These are phyloP conservation scores for Pichia cabralensis DNA, from an alignment of 805 yeast genomes.

Conservation along the genomic window DNA sequence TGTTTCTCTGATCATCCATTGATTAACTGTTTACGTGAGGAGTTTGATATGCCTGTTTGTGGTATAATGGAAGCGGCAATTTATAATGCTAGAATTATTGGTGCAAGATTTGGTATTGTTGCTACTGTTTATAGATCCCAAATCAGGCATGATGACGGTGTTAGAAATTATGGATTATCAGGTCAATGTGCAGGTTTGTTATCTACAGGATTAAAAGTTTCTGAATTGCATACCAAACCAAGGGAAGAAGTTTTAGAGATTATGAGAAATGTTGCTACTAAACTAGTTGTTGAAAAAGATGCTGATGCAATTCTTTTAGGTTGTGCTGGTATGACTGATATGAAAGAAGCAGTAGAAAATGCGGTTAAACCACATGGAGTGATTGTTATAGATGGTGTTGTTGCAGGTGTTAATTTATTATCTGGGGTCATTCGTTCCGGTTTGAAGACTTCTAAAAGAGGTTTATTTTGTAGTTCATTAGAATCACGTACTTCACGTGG, in stretches of 20 bases:
- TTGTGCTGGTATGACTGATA: conserved; percentile 78
- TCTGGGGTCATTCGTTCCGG: conserved; percentile 29
- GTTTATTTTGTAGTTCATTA: conserved; percentile 15
- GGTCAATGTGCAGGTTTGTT: conserved; percentile 26
- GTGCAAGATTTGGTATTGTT: conserved; percentile 26
- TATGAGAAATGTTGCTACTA: conserved; percentile 20
- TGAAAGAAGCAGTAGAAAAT: conserved; percentile 87
- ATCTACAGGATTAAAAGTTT: conserved; percentile 24
- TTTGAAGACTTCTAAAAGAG: conserved; percentile 22
- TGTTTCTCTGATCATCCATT: conserved; percentile 29
- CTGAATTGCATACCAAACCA: conserved; percentile 26
- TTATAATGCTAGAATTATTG: conserved; percentile 24
- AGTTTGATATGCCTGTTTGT: conserved; percentile 25
- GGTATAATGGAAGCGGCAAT: conserved; percentile 29
- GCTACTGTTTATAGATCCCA: conserved; percentile 25
- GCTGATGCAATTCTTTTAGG: conserved; percentile 56
- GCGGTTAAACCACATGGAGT: conserved; percentile 89
- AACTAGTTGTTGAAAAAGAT: conserved; percentile 18
- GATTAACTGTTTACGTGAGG: conserved; percentile 26
- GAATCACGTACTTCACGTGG: conserved; percentile 6
- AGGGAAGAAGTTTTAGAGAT: conserved; percentile 20
- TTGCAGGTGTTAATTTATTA: conserved; percentile 21
- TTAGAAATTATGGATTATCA: conserved; percentile 21
- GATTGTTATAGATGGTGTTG: conserved; percentile 56
- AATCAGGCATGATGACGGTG: conserved; percentile 24